Evolutionary conservation across 768 basidiomycete genomes (phyloP), one percentile per base, ranked within the genome.

Genomic region (Tulasnella sp.): DNA sequence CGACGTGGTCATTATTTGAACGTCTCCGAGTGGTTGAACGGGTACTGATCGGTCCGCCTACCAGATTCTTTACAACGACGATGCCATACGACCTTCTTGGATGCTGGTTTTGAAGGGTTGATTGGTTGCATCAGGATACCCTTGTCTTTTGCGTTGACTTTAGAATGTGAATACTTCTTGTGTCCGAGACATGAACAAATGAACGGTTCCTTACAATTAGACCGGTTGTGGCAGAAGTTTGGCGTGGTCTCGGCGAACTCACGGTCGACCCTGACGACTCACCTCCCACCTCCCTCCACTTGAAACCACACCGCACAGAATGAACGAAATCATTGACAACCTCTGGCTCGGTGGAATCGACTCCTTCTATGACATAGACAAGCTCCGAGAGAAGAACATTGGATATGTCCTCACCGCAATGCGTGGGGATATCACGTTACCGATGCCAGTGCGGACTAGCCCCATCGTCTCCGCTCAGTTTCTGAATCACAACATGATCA

Each of bases 281-380:
- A 59, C 52, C 19, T 19, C n/a, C 7, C n/a, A n/a, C n/a, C 22
- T 47, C 19, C 29, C 22, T 52, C 19, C 52, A 2, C 5, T 59
- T 29, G 26, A 11, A 22, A 22, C 44, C 7, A 47, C 44, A 6
- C 14, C 52, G 26, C 22, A 22, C 1, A 59, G 32, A 19, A 91
- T 95, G 89, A 87, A 95, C 81, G 86, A 94, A 80, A 83, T 96
- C 39, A 83, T 91, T 17, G 87, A 87, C 36, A 86, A 88, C 5
- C 80, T 97, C 1, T 96, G 94, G 94, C 86, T 97, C 29, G 94
- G 94, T 8, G 87, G 92, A 81, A 80, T 95, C 7, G 81, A 82
- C 7, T 91, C 89, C 75, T 91, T 92, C 0, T 82, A 85, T 69
- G 82, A 95, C 75, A 83, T 82, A 0, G 82, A 85, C 59, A 81